Conservation (phyloP, 2,329 filamentous ascomycete genomes). For the Cercospora nicotianae region DNA sequence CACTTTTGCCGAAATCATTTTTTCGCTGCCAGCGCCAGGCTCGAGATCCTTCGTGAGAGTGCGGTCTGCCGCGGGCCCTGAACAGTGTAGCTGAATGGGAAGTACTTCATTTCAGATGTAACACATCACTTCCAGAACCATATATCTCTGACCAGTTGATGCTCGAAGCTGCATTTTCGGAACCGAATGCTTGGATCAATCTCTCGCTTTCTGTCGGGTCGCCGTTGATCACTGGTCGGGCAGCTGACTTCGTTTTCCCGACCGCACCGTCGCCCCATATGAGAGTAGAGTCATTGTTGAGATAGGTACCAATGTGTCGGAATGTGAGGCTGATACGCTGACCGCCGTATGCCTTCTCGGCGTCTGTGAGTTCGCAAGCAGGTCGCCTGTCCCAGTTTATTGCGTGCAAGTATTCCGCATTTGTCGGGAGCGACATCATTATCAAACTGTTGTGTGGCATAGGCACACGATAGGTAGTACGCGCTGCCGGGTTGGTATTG, state of each 20-base stretch:
- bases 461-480: slow-evolving; percentile 65
- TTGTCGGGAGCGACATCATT: slow-evolving; percentile 76
- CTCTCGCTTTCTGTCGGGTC: slow-evolving; percentile 63
- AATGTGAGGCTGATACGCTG: slow-evolving; percentile 91
- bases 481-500: neutral
- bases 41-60: neutral
- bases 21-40: neutral
- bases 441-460: slow-evolving; percentile 90
- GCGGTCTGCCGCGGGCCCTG: neutral
- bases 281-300: slow-evolving; percentile 60
- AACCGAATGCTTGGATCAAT: slow-evolving; percentile 77
- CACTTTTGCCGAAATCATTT: neutral
- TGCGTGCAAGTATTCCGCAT: slow-evolving; percentile 85
- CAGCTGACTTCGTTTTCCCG: slow-evolving; percentile 62
- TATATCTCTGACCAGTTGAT: slow-evolving; percentile 78
- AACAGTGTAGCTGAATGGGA: neutral
- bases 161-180: slow-evolving; percentile 71
- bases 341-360: slow-evolving; percentile 71
- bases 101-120: slow-evolving; percentile 54
- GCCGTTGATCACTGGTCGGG: slow-evolving; percentile 67
- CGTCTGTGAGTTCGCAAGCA: slow-evolving; percentile 62
- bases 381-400: slow-evolving; percentile 84
- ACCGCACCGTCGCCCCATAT: slow-evolving; percentile 95
- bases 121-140: slow-evolving; percentile 78
- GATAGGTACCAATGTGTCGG: slow-evolving; percentile 80